Evolutionary conservation across 805 yeast species (phyloP).

Genomic region (Jamesozyma gamospora): DNA sequence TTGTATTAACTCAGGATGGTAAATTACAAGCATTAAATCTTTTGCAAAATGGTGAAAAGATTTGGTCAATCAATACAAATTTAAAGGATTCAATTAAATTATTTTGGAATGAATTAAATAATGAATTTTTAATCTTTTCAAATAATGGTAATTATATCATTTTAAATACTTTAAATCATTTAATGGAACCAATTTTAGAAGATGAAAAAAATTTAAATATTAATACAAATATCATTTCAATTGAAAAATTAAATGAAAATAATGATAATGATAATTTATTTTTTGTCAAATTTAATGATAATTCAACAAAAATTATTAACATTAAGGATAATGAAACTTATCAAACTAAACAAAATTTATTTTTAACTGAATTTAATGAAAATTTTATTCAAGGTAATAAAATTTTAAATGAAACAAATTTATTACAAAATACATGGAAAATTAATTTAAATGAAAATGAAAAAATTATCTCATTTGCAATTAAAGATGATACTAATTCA

Average conservation of each 20-base stretch:
- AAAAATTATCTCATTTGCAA: slow-evolving; percentile 31
- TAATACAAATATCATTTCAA: not conserved
- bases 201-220: not conserved
- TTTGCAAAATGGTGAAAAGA: slow-evolving; percentile 27
- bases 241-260: slow-evolving; percentile 4
- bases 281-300: slow-evolving; percentile 12
- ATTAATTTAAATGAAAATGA: slow-evolving; percentile 27
- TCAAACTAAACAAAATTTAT: not conserved
- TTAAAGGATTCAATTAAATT: slow-evolving; percentile 15
- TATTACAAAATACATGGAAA: slow-evolving; percentile 32
- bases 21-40: slow-evolving; percentile 37
- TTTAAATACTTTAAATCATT: slow-evolving; percentile 1
- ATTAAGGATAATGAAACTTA: slow-evolving; percentile 1
- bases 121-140: slow-evolving; percentile 19
- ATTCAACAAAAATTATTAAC: slow-evolving; percentile 6
- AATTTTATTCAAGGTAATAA: slow-evolving; percentile 17
- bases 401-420: slow-evolving; percentile 10
- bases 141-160: slow-evolving; percentile 20
- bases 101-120: slow-evolving; percentile 12
- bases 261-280: slow-evolving; percentile 6
- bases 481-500: slow-evolving; percentile 30
- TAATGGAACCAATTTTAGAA: slow-evolving; percentile 3
- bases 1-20: slow-evolving; percentile 34
- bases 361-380: slow-evolving; percentile 14
- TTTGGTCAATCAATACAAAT: slow-evolving; percentile 33